phyloP scores from a whole-genome alignment of 1,284 basidiomycete species.

The Sporisorium iseilematis-ciliati region DNA sequence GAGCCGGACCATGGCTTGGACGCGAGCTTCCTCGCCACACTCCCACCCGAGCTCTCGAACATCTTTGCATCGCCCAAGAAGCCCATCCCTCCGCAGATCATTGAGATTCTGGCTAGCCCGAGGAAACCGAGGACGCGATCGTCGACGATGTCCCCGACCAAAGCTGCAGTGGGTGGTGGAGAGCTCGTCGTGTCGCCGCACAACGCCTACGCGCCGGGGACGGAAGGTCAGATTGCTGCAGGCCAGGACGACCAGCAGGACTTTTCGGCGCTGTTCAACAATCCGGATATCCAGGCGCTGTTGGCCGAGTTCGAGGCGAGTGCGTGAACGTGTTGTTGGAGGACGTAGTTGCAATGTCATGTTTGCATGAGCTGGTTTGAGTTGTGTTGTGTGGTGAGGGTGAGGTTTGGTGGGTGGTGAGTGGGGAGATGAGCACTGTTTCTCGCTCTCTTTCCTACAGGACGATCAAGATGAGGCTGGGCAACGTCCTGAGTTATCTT shows the following conservation, averaged over 20 bases:
- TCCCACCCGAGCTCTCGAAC: slow-evolving; percentile 31
- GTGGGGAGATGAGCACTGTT: no score
- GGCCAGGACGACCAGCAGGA: slow-evolving; percentile 16
- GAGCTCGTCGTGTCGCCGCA: slow-evolving; percentile 9
- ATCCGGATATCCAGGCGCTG: slow-evolving; percentile 49
- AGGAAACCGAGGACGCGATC: not conserved
- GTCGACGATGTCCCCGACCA: not conserved
- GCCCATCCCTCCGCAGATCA: slow-evolving; percentile 27
- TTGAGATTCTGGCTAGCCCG: slow-evolving; percentile 37
- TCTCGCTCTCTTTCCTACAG: no score
- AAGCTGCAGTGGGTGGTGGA: not conserved
- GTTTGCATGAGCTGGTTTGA: no score
- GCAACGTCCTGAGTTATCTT: no score
- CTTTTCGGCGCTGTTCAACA: slow-evolving; percentile 34
- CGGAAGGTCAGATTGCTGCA: not conserved
- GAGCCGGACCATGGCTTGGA: slow-evolving; percentile 9
- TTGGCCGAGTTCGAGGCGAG: slow-evolving; percentile 36
- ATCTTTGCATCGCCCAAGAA: slow-evolving; percentile 40
- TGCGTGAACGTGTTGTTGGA: not conserved
- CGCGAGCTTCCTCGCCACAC: slow-evolving; percentile 19
- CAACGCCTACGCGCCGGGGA: not conserved
- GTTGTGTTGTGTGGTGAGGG: not conserved
- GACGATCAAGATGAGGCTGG: no score
- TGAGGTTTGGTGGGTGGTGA: no score
- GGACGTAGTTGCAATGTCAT: no score